Evolutionary conservation across 345 rosid genomes (phyloP), one percentile per base, ranked within the genome.

Genomic region (Hevea brasiliensis): DNA sequence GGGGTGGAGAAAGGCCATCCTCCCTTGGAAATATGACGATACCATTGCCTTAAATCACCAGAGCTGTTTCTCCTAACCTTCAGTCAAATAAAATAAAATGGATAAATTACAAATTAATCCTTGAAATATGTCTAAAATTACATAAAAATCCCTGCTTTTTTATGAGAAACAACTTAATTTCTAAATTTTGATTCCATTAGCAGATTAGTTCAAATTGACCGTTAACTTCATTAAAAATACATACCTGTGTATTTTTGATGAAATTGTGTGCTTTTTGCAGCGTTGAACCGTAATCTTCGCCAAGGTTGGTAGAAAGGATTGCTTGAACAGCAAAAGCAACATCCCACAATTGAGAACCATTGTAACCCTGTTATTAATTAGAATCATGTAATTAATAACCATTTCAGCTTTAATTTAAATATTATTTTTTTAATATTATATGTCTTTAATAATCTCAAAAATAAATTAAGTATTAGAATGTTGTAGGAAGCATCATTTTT

Each of bases 1-100:
- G 81, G 79, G 14, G 89, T 89, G 2, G 94, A 89, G 83, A 91
- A 91, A 60, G 91, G 81, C 94, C 97, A 91, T 55, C 89, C 97
- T 57, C 94, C 97, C 15, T 82, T 85, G 0, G 85, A 72, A 45
- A 84, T 71, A 74, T 91, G 91, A 10, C 91, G 85, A 24, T 88
- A 85, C 89, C 93, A 89, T 11, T 26, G 5, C 14, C 60, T 68
- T 3, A 67, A 72, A 58, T 81, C 72, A 14, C 79, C 82, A 2
- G 71, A 41, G 9, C 83, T 80, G 50, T 86, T 74, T 48, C 29
- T 72, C 65, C 50, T 74, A 12, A 88, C 75, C 92, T 91, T 50
- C 1, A 24, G 8, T 14, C 37, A 1, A 4, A 3, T 29, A 2
- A 60, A 20, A 64, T 5, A 41, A 8, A 15, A 5, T 15, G 26